phyloP scores from a whole-genome alignment of 805 yeast genomes.

The Wickerhamiella kurtzmanii region DNA sequence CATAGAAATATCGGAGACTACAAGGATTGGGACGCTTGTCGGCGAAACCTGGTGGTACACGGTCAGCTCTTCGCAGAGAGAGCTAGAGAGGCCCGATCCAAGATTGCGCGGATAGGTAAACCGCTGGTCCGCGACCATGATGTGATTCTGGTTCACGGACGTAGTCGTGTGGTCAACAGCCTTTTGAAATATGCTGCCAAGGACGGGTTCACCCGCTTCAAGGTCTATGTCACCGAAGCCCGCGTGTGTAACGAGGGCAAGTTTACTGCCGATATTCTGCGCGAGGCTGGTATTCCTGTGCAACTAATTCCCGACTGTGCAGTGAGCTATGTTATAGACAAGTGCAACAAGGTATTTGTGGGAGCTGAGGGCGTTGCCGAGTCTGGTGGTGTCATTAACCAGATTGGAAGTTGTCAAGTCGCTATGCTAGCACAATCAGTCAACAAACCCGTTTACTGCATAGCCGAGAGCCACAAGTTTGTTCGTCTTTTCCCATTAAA shows the following conservation, averaged over 20 bases:
- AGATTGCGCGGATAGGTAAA: conserved; percentile 75
- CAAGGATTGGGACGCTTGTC: conserved; percentile 92
- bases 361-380: conserved; percentile 99
- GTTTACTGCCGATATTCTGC: conserved; percentile 53
- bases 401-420: conserved; percentile 80
- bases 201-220: conserved; percentile 58
- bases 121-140: conserved; percentile 92
- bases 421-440: conserved; percentile 85
- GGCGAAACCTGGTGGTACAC: conserved; percentile 75
- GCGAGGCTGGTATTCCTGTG: conserved; percentile 68
- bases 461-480: conserved; percentile 89
- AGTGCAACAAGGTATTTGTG: conserved; percentile 82
- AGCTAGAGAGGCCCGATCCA: conserved; percentile 78
- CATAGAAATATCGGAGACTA: conserved; percentile 70
- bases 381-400: conserved; percentile 94
- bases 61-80: conserved; percentile 85
- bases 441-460: conserved; percentile 86
- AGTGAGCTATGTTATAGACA: conserved; percentile 82
- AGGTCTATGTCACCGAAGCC: conserved; percentile 87
- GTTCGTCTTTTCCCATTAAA: conserved; percentile 91
- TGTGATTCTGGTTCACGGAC: conserved; percentile 74
- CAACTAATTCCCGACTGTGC: conserved; percentile 83
- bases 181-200: conserved; percentile 63
- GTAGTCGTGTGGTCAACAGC: conserved; percentile 76
- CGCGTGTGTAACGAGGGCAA: conserved; percentile 70